Evolutionary conservation across 1,139 yeast genomes (phyloP).

Genomic region (Groenewaldozyma auringiensis): DNA sequence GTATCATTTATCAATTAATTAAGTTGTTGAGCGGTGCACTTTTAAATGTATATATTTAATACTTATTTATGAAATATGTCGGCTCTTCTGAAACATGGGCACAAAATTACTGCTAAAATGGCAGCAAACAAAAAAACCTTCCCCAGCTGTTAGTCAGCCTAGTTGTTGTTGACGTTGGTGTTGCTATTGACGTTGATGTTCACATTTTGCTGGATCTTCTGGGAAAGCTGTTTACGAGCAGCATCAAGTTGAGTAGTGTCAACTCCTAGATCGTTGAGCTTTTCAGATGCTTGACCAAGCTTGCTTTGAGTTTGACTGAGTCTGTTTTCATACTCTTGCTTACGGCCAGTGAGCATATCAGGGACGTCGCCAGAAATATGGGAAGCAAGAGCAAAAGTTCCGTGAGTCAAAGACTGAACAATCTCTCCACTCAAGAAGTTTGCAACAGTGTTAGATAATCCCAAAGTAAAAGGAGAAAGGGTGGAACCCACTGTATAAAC

Average conservation of each 20-base stretch:
- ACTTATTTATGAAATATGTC: neutral
- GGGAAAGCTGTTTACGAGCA: neutral
- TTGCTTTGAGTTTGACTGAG: neutral
- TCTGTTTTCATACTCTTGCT: neutral
- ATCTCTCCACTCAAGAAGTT: conserved; percentile 8
- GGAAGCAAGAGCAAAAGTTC: conserved; percentile 10
- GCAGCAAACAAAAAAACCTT: no score
- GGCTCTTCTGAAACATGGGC: no score
- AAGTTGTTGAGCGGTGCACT: no score
- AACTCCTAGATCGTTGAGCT: neutral
- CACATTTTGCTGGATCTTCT: neutral
- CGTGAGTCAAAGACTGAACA: conserved; percentile 10
- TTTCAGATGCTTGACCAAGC: neutral
- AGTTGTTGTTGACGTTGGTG: neutral
- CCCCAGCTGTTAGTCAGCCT: no score
- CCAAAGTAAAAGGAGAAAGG: conserved; percentile 9
- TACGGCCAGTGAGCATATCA: conserved; percentile 7
- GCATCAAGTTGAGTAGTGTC: neutral
- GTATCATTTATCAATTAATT: no score
- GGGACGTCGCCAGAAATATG: conserved; percentile 6
- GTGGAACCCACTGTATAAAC: conserved; percentile 6
- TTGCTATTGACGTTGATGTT: neutral
- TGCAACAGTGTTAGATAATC: conserved; percentile 6
- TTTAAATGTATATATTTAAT: neutral
- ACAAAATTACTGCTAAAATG: no score